Evolutionary conservation across 495 filamentous ascomycete species (phyloP).

Genomic region (Tetracladium marchalianum): DNA sequence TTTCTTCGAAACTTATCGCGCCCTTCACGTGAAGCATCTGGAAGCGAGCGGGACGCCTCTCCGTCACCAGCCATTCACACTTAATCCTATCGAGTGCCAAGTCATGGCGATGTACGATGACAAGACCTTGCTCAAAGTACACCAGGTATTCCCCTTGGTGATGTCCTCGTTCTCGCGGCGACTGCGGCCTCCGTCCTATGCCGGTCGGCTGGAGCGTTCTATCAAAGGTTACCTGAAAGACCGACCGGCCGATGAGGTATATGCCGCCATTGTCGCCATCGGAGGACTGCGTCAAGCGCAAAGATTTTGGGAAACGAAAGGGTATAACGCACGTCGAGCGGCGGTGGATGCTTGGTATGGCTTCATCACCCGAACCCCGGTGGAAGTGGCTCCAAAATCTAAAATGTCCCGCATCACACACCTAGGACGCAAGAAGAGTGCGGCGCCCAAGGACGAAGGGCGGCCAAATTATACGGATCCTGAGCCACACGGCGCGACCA

Average conservation of each 20-base stretch:
- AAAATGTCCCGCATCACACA: slow-evolving; percentile 35
- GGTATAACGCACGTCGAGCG: slow-evolving; percentile 41
- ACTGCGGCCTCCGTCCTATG: slow-evolving; percentile 45
- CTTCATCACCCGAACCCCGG: slow-evolving; percentile 30
- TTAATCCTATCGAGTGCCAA: slow-evolving; percentile 42
- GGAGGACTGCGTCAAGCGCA: slow-evolving; percentile 45
- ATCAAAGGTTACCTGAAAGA: slow-evolving; percentile 47
- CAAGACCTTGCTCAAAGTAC: slow-evolving; percentile 40
- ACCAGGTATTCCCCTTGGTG: slow-evolving; percentile 44
- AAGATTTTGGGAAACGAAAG: slow-evolving; percentile 47
- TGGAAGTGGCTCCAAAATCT: slow-evolving; percentile 30
- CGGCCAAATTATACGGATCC: not conserved
- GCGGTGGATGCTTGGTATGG: slow-evolving; percentile 45
- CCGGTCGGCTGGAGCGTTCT: slow-evolving; percentile 42
- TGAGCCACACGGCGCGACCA: slow-evolving; percentile 12
- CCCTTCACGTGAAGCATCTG: slow-evolving; percentile 42
- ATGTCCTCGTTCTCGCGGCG: slow-evolving; percentile 46
- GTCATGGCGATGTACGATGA: slow-evolving; percentile 49
- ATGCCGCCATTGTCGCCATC: slow-evolving; percentile 41
- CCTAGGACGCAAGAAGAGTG: slow-evolving; percentile 39
- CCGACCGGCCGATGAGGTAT: slow-evolving; percentile 43
- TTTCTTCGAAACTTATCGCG: slow-evolving; percentile 48
- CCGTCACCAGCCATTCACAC: slow-evolving; percentile 11
- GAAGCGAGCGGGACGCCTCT: slow-evolving; percentile 13
- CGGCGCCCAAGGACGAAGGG: not conserved